Conservation (phyloP, 2,329 filamentous ascomycete species). For the Talaromyces sp. region DNA sequence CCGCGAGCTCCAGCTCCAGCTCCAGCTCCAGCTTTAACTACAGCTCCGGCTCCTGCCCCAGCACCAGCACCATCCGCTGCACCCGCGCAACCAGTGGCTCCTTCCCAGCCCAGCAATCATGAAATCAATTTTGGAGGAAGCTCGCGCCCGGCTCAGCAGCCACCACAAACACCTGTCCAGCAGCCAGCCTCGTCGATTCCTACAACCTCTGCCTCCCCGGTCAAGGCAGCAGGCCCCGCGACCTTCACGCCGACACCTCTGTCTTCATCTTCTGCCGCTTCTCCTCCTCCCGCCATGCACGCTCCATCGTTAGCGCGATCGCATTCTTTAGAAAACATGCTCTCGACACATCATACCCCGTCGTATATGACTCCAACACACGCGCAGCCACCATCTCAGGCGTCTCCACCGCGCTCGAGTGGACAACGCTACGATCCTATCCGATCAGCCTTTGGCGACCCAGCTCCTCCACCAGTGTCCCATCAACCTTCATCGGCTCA, state of each 20-base stretch:
- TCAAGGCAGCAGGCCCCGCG: slow-evolving; percentile 6
- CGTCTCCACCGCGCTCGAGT: slow-evolving; percentile 55
- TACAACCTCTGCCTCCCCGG: slow-evolving; percentile 13
- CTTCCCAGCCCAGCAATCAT: slow-evolving; percentile 36
- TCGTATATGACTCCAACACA: slow-evolving; percentile 23
- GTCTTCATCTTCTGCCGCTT: not conserved
- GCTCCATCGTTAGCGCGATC: slow-evolving; percentile 14
- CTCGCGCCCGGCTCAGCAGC: slow-evolving; percentile 21
- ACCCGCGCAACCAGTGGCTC: slow-evolving; percentile 5
- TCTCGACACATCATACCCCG: slow-evolving; percentile 17
- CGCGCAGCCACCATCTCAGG: slow-evolving; percentile 31
- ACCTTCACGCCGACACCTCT: slow-evolving; percentile 4
- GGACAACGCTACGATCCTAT: slow-evolving; percentile 89
- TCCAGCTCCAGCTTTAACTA: slow-evolving; percentile 20
- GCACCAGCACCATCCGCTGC: slow-evolving; percentile 17
- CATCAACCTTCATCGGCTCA: slow-evolving; percentile 53
- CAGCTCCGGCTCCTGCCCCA: slow-evolving; percentile 20
- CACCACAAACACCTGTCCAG: slow-evolving; percentile 25
- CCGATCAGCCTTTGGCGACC: slow-evolving; percentile 60
- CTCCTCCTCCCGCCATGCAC: slow-evolving; percentile 13
- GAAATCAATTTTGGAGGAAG: slow-evolving; percentile 37
- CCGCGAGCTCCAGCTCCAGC: slow-evolving; percentile 10
- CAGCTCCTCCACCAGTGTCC: slow-evolving; percentile 38
- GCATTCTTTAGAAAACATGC: slow-evolving; percentile 16
- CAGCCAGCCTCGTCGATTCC: slow-evolving; percentile 27